Percentiles rank a stretch among this genome's conserved stretches.
phyloP scores from a whole-genome alignment of 2,329 filamentous ascomycete genomes.

The Pyrenophora teres region DNA sequence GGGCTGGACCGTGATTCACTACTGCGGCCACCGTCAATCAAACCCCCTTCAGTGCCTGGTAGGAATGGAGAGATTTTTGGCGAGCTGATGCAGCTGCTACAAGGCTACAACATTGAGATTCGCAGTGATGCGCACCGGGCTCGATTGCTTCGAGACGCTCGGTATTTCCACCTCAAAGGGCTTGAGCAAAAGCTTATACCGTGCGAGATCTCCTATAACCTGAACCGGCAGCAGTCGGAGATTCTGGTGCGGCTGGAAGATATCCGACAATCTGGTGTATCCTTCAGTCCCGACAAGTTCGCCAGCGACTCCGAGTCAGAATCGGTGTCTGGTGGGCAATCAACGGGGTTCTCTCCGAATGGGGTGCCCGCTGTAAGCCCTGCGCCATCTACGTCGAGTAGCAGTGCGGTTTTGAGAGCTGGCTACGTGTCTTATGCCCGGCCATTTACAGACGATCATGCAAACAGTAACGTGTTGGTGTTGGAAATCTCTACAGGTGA shows the following conservation, averaged over 20 bases:
- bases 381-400: constrained; percentile 18
- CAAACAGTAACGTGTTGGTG: constrained; percentile 68
- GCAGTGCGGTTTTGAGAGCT: constrained; percentile 20
- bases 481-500: constrained; percentile 66
- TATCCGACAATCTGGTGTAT: constrained; percentile 83
- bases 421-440: constrained; percentile 79
- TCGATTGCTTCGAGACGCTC: constrained; percentile 79
- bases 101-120: constrained; percentile 82
- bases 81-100: constrained; percentile 78
- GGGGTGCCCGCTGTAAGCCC: constrained; percentile 35
- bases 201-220: constrained; percentile 76
- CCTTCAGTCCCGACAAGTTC: constrained; percentile 60
- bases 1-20: constrained; percentile 79
- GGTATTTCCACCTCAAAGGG: constrained; percentile 91
- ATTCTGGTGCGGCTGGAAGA: constrained; percentile 82
- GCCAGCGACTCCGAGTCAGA: constrained; percentile 23
- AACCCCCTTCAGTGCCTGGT: constrained; percentile 79
- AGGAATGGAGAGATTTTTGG: constrained; percentile 82
- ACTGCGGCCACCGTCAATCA: constrained; percentile 83
- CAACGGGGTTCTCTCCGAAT: constrained; percentile 29
- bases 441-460: constrained; percentile 78
- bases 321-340: constrained; percentile 22
- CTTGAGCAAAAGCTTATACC: constrained; percentile 86
- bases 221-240: constrained; percentile 69
- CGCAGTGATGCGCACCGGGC: constrained; percentile 75